phyloP scores from a whole-genome alignment of 2,329 filamentous ascomycete species.

The Raffaelea ambrosiae region DNA sequence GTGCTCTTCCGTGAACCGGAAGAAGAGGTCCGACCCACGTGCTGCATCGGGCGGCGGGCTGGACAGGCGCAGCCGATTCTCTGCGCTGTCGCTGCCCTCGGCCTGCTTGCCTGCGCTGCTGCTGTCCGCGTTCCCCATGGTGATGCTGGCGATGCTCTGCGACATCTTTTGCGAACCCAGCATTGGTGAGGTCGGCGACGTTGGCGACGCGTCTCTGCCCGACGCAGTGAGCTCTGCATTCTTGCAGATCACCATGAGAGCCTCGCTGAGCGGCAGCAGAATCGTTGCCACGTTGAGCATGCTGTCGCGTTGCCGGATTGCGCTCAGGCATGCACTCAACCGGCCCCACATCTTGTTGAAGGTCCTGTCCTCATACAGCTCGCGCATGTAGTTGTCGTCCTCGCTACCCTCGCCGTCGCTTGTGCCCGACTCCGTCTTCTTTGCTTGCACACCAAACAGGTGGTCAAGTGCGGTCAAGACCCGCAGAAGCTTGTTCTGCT shows the following conservation, averaged over 20 bases:
- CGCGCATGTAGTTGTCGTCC: conserved; percentile 78
- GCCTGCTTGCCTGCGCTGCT: not conserved
- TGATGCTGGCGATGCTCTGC: conserved; percentile 6
- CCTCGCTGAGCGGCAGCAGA: conserved; percentile 86
- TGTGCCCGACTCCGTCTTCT: conserved; percentile 17
- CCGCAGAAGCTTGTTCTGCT: conserved; percentile 90
- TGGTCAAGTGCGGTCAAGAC: conserved; percentile 93
- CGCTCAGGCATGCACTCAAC: conserved; percentile 77
- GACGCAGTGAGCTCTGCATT: conserved; percentile 78
- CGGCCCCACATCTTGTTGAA: conserved; percentile 90
- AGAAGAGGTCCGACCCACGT: conserved; percentile 60
- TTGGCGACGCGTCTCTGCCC: conserved; percentile 34
- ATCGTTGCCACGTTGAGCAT: conserved; percentile 98
- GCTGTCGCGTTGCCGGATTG: conserved; percentile 84
- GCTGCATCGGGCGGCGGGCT: conserved; percentile 62
- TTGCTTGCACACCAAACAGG: conserved; percentile 75
- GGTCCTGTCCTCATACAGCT: conserved; percentile 81
- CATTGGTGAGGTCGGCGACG: conserved; percentile 18
- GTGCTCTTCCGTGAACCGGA: conserved; percentile 95
- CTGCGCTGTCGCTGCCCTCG: conserved; percentile 13
- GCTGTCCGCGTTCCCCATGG: not conserved
- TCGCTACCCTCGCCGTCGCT: conserved; percentile 26
- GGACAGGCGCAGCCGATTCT: conserved; percentile 47
- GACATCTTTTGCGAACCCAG: conserved; percentile 2
- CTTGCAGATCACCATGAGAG: conserved; percentile 98